A percentile compares a stretch with the other conserved stretches of the same genome.
phyloP scores from a whole-genome alignment of 345 rosid species.

The Pelargonium nanum region DNA sequence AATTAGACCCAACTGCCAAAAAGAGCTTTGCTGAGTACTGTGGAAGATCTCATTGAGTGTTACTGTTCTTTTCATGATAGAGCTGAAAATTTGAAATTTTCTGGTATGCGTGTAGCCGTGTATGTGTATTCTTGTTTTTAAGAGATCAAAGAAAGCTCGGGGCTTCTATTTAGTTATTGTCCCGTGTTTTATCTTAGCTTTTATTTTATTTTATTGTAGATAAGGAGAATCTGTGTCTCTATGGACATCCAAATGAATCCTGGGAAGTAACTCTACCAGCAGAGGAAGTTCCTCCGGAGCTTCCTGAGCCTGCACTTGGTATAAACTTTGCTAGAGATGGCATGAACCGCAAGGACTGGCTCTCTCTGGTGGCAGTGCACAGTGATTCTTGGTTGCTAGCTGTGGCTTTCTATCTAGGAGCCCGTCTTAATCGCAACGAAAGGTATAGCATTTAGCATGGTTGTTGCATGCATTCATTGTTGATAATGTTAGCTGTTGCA shows the following conservation, averaged over 20 bases:
- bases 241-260: conserved; percentile 62
- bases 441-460: conserved; percentile 26
- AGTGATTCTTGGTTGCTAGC: conserved; percentile 80
- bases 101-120: background rate
- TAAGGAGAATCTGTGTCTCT: conserved; percentile 69
- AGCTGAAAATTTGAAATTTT: background rate
- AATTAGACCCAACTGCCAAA: background rate
- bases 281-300: conserved; percentile 77
- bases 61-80: background rate
- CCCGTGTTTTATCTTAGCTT: background rate
- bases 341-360: conserved; percentile 75
- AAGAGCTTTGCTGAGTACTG: too few species aligned
- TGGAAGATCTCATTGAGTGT: background rate
- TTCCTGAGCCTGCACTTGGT: conserved; percentile 83
- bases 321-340: conserved; percentile 82
- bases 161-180: background rate
- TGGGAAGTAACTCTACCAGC: conserved; percentile 81
- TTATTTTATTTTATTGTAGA: conserved; percentile 20
- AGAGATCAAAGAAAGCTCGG: too few species aligned
- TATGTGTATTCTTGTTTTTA: background rate
- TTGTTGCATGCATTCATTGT: background rate
- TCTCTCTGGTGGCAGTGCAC: conserved; percentile 70
- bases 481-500: background rate
- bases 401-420: conserved; percentile 72
- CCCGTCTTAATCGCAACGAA: conserved; percentile 62